Evolutionary conservation across 805 yeast species (phyloP), one percentile per base, ranked within the genome.

Genomic region (Metschnikowia hibisci): DNA sequence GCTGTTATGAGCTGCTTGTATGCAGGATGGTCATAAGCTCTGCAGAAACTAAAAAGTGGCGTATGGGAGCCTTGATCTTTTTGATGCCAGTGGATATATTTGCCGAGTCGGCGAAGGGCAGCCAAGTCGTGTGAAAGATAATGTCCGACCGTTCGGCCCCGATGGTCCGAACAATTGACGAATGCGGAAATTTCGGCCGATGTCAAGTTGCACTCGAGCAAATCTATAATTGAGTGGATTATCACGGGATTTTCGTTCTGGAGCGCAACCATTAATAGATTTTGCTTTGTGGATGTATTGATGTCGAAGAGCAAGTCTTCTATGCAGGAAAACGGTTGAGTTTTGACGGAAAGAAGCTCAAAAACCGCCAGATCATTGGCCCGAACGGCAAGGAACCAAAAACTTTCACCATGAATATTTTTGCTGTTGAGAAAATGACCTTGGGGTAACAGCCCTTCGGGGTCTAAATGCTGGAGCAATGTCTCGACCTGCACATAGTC

Each of bases 1-100:
- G 56, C 61, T 13, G 51, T 38, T 4, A 87, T 63, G 52, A 87
- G 56, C 3, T 56, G 55, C 2, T 67, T 57, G 59, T 89, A 90
- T 27, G 79, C 62, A 0, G 77, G 65, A 50, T 85, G 89, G 58
- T 89, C 96, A 61, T 90, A 90, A 50, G 89, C 80, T 42, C 96
- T 66, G 50, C 87, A 80, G 3, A 87, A 63, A 2, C 87, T 75
- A 61, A 84, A 79, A 8, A 91, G 64, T 0, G 97, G 95, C 0
- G 97, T 87, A 52, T 85, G 87, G 0, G 82, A 78, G 46, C 76
- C 78, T 10, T 54, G 48, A 57, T 90, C 97, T 40, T 74, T 74
- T 11, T 63, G 58, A 6, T 67, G 71, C 97, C 97, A 91, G 53
- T 86, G 71, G 4, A 89, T 65, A 34, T 67, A 73, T 1, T 58